phyloP scores from a whole-genome alignment of 805 yeast genomes.

The Diddensiella caesifluorescens region DNA sequence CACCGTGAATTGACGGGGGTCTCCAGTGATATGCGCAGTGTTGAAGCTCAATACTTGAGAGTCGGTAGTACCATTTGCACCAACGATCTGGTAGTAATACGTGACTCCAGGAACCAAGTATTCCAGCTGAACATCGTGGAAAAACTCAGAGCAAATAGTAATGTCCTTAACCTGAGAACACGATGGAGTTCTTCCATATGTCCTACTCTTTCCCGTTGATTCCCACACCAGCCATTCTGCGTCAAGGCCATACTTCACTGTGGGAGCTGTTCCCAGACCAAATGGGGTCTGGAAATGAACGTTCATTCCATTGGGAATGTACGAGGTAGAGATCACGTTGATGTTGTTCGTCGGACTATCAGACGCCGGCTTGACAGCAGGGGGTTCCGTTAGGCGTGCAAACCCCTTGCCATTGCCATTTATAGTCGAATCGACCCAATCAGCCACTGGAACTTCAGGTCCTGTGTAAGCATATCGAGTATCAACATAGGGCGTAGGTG shows the following conservation, averaged over 20 bases:
- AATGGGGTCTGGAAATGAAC: conserved; percentile 20
- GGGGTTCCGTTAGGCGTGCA: conserved; percentile 15
- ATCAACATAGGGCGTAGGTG: conserved; percentile 17
- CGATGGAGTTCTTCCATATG: conserved; percentile 22
- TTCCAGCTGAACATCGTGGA: conserved; percentile 24
- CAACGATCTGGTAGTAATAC: conserved; percentile 23
- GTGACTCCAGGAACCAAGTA: conserved; percentile 21
- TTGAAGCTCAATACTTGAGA: conserved; percentile 10
- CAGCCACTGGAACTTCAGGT: conserved; percentile 18
- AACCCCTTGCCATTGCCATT: conserved; percentile 20
- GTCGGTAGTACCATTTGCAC: conserved; percentile 15
- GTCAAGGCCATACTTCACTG: conserved; percentile 15
- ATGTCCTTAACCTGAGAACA: conserved; percentile 14
- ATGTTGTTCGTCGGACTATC: conserved; percentile 17
- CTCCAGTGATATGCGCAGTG: conserved; percentile 11
- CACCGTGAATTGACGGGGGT: conserved; percentile 9
- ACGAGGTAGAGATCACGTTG: conserved; percentile 16
- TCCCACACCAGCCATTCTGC: conserved; percentile 1
- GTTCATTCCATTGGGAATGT: conserved; percentile 17
- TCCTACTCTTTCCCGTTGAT: conserved; percentile 13
- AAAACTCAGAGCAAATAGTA: conserved; percentile 18
- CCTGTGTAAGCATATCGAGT: conserved; percentile 17
- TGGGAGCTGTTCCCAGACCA: conserved; percentile 17
- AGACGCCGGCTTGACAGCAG: conserved; percentile 15
- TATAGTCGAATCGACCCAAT: conserved; percentile 15